Evolutionary conservation across 768 basidiomycete species (phyloP), one percentile per base, ranked within the genome.

Genomic region (Lanmaoa pseudosensibilis): DNA sequence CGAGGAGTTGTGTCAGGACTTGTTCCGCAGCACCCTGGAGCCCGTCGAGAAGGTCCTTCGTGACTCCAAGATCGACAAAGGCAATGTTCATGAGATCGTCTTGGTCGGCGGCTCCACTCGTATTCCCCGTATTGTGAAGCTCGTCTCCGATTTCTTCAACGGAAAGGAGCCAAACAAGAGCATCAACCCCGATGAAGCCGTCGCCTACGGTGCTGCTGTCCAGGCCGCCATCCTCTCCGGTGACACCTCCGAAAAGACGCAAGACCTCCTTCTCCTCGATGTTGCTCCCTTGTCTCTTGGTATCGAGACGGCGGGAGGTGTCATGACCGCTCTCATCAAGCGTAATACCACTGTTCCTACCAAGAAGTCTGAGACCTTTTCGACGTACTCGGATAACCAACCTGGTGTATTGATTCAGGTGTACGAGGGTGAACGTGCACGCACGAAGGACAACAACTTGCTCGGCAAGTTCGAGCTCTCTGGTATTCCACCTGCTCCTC

Each of bases 131-230:
- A 90, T 98, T 68, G 88, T 93, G 73, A 95, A 97, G 78, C 91
- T 98, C 71, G 92, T 98, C 55, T 95, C 92, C 63, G 95, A 98
- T 76, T 97, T 91, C 85, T 98, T 98, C 83, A 92, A 92, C 73
- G 95, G 95, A 73, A 94, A 95, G 82, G 94, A 97, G 80, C 95
- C 93, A 68, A 94, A 94, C 83, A 97, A 95, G 84, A 90, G 89
- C 78, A 98, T 98, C 82, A 98, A 98, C 86, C 96, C 96, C 50
- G 96, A 98, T 63, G 96, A 98, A 78, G 95, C 96, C 54, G 94
- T 98, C 56, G 96, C 96, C 19, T 97, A 97, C 74, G 95, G 96
- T 81, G 96, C 96, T 54, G 96, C 96, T 57, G 94, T 99, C 66
- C 95, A 98, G 78, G 96, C 94, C 55, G 96, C 95, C 67, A 96